Percentiles rank a stretch among this genome's conserved stretches.
Evolutionary conservation across 352 stramenopile genomes (phyloP).

Genomic region (Phytophthora uliginosa): DNA sequence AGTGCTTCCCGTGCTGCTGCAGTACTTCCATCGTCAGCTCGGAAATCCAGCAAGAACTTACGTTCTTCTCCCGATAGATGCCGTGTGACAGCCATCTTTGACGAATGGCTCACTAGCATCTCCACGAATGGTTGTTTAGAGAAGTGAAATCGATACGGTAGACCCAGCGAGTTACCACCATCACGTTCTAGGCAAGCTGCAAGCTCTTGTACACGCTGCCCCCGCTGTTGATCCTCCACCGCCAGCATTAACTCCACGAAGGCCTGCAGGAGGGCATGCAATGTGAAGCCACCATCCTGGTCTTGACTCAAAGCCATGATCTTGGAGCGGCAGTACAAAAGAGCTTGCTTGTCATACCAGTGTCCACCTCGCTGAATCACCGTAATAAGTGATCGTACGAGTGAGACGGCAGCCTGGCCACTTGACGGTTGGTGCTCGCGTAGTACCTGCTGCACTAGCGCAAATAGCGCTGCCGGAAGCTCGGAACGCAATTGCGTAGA

Average conservation of each 20-base stretch:
- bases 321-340: conserved; percentile 89
- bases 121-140: conserved; percentile 67
- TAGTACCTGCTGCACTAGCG: conserved; percentile 79
- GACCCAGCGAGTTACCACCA: conserved; percentile 46
- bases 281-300: conserved; percentile 80
- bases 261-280: conserved; percentile 79
- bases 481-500: conserved; percentile 58
- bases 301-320: conserved; percentile 89
- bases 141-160: conserved; percentile 87
- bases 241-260: conserved; percentile 88
- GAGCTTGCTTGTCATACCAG: conserved; percentile 78
- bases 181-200: conserved; percentile 66
- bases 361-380: conserved; percentile 67
- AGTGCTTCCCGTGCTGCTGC: conserved; percentile 22
- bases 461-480: conserved; percentile 73
- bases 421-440: conserved; percentile 66
- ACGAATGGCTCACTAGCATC: conserved; percentile 86
- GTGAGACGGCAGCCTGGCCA: conserved; percentile 59
- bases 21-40: conserved; percentile 46
- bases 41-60: conserved; percentile 82
- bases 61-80: conserved; percentile 83
- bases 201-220: conserved; percentile 59
- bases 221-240: conserved; percentile 80
- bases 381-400: conserved; percentile 76
- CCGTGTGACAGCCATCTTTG: conserved; percentile 79